Percentiles rank a stretch among this genome's conserved stretches.
Evolutionary conservation across 1,284 basidiomycete genomes (phyloP).

Genomic region (Coriolopsis trogii): DNA sequence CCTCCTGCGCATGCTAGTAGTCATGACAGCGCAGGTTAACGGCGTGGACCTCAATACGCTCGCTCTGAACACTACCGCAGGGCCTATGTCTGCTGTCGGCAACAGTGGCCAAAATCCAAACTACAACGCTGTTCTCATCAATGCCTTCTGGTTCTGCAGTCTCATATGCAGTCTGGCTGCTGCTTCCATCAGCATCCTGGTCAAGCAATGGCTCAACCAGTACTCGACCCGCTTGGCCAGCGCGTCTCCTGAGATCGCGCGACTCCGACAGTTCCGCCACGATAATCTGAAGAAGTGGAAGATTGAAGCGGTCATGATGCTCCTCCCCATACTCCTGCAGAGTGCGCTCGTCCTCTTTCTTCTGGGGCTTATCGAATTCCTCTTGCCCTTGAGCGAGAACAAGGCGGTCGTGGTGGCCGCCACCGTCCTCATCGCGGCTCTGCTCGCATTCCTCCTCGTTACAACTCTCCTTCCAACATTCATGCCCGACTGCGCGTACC

Average conservation of each 20-base stretch:
- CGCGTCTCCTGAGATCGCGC: slow-evolving; percentile 20
- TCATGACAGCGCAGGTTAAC: not conserved
- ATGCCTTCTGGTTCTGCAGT: slow-evolving; percentile 27
- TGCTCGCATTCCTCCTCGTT: slow-evolving; percentile 20
- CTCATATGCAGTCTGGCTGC: slow-evolving; percentile 28
- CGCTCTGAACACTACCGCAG: not conserved
- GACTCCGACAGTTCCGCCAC: slow-evolving; percentile 31
- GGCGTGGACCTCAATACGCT: not conserved
- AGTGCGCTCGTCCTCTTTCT: slow-evolving; percentile 30
- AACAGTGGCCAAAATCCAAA: too few relatives aligned
- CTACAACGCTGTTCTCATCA: slow-evolving; percentile 17
- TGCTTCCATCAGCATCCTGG: slow-evolving; percentile 25
- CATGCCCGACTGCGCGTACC: slow-evolving; percentile 28
- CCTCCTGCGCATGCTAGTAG: slow-evolving; percentile 1
- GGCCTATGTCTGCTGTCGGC: not conserved
- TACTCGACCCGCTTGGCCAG: slow-evolving; percentile 22
- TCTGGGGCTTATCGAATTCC: slow-evolving; percentile 26
- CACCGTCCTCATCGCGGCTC: slow-evolving; percentile 20
- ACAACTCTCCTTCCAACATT: slow-evolving; percentile 29
- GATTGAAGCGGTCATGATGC: slow-evolving; percentile 28
- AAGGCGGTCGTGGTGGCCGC: slow-evolving; percentile 22
- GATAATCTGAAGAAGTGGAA: slow-evolving; percentile 31
- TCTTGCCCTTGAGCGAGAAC: slow-evolving; percentile 23
- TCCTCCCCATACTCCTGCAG: slow-evolving; percentile 33
- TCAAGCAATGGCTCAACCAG: slow-evolving; percentile 29